Base-by-base conservation (phyloP, 192 early-diverging fungal species). In the Chytriomyces sp. region DNA sequence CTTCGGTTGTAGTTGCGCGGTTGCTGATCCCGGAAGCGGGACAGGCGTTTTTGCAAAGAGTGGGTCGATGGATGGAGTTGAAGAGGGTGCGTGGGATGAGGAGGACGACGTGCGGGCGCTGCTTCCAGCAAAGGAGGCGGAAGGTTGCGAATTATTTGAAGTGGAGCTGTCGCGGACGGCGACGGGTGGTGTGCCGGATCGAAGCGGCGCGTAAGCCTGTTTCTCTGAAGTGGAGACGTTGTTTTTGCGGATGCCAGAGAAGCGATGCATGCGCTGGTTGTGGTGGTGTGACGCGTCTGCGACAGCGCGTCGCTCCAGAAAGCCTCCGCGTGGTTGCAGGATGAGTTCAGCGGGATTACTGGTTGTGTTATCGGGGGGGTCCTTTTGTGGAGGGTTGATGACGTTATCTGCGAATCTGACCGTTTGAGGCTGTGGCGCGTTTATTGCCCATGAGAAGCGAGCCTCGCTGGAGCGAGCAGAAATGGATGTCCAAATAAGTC, bases 381-480 rank as follows among this genome's bases (percentile, higher is more conserved):
- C 56, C 56, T 26, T 57, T 57, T 62, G 17, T 62, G 31, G 14
- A 31, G 28, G 37, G 4, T 31, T 32, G 12, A 62, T 22, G n/a
- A 7, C n/a, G 26, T 62, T 39, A 19, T 14, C 30, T 19, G 36
- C 17, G 38, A 37, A 38, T n/a, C n/a, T n/a, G n/a, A n/a, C n/a
- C n/a, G n/a, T n/a, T n/a, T n/a, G n/a, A n/a, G n/a, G n/a, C n/a
- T n/a, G n/a, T n/a, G n/a, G n/a, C n/a, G n/a, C n/a, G n/a, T n/a
- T n/a, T n/a, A n/a, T n/a, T n/a, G 64, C 44, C 64, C 64, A 65
- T 22, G 40, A 52, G n/a, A 65, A 34, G n/a, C 64, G 64, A 12
- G 39, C 14, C 17, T 65, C 64, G 8, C 25, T 32, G 10, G 31
- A 22, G 0, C 68, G 56, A 7, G 68, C 54, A 63, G 68, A 59